Evolutionary conservation across 2,329 filamentous ascomycete species (phyloP).

Genomic region (Microsporum ferrugineum): DNA sequence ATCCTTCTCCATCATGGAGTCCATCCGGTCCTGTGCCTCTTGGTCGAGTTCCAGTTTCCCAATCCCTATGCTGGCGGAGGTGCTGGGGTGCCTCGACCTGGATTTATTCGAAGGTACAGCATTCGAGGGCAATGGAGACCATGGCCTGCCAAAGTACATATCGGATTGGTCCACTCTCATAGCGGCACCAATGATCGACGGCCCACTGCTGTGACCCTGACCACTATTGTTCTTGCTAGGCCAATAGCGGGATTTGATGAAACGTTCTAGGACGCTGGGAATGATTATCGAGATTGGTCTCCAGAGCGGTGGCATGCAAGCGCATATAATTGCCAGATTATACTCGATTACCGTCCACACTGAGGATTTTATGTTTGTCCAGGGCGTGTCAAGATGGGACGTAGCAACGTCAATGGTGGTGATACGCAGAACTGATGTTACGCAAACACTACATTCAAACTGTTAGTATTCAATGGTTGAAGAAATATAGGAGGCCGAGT

Average conservation of each 20-base stretch:
- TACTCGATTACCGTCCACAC: conserved; percentile 31
- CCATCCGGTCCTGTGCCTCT: neutral
- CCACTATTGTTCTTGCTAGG: neutral
- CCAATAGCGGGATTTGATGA: neutral
- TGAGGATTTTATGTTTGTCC: conserved; percentile 23
- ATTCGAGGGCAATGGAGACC: neutral
- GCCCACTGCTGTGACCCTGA: neutral
- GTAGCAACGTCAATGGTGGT: conserved; percentile 15
- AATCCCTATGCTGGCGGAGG: neutral
- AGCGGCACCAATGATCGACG: neutral
- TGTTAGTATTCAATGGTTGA: neutral
- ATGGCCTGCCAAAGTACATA: neutral
- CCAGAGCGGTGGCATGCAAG: conserved; percentile 28
- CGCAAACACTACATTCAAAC: conserved; percentile 10
- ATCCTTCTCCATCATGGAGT: neutral
- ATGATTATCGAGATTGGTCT: conserved; percentile 16
- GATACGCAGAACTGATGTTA: conserved; percentile 15
- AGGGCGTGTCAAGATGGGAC: conserved; percentile 17
- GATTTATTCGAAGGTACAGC: neutral
- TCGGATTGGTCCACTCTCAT: neutral
- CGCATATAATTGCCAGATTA: conserved; percentile 29
- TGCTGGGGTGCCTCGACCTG: neutral
- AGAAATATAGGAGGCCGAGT: conserved; percentile 1
- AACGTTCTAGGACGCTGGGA: conserved; percentile 1
- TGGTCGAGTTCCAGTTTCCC: neutral